Evolutionary conservation across 2,329 filamentous ascomycete genomes (phyloP).

Genomic region (Rutstroemia sp.): DNA sequence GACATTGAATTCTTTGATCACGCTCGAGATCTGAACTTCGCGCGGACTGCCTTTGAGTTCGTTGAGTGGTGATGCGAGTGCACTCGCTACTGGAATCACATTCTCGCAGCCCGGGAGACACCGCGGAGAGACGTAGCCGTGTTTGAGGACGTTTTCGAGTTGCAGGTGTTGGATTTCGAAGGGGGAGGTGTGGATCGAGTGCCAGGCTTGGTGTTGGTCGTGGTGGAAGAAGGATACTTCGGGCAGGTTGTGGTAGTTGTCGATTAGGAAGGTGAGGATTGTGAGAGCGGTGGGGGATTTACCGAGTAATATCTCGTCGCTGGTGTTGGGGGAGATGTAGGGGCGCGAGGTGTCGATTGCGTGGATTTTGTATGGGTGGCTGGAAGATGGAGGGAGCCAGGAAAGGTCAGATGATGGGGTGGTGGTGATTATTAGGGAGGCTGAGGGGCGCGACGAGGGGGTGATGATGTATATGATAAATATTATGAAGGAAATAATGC

Average conservation of each 20-base stretch:
- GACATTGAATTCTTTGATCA: conserved; percentile 36
- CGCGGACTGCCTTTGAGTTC: conserved; percentile 34
- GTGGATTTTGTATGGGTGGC: conserved; percentile 19
- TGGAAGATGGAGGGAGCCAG: conserved; percentile 12
- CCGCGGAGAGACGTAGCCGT: conserved; percentile 49
- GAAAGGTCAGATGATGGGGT: conserved; percentile 32
- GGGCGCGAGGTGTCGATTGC: conserved; percentile 8
- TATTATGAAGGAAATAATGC: conserved; percentile 2
- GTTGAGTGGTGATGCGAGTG: conserved; percentile 45
- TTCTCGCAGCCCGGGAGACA: conserved; percentile 41
- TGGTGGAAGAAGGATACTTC: conserved; percentile 57
- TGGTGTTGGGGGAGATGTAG: conserved; percentile 35
- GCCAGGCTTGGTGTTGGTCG: conserved; percentile 41
- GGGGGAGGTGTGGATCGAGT: conserved; percentile 31
- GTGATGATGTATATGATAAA: background rate
- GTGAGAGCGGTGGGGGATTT: conserved; percentile 46
- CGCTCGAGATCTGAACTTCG: conserved; percentile 36
- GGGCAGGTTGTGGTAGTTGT: conserved; percentile 51
- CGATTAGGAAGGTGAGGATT: conserved; percentile 44
- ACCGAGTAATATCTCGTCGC: conserved; percentile 35
- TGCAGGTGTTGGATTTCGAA: conserved; percentile 31
- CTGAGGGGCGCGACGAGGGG: conserved; percentile 2
- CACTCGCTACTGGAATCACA: conserved; percentile 37
- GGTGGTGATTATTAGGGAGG: conserved; percentile 42
- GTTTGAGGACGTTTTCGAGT: conserved; percentile 33